Base-by-base conservation (phyloP, 1,284 basidiomycete species). In the Trichosporon faecale region DNA sequence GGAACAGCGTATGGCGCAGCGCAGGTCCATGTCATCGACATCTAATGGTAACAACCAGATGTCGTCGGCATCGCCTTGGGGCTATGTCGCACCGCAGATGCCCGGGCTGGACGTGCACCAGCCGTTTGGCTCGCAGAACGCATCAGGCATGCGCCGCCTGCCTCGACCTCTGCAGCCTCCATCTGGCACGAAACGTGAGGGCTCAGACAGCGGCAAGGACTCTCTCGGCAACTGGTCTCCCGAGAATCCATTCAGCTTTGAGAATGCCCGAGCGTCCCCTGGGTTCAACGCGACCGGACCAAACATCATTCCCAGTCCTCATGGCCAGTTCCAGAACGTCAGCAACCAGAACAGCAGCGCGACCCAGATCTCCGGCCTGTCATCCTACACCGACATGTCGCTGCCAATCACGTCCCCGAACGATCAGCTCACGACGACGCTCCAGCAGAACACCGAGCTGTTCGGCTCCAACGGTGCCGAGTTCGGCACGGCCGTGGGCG, bases 51-150 rank as follows among this genome's bases (percentile, higher is more conserved):
- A 64, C 65, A 64, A 40, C 35, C 66, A 70, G n/a, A 64, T 55
- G 14, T 64, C 71, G 40, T 69, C 72, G 57, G 60, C 67, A 18
- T 77, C 74, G 57, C 81, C 83, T 1, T 84, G 83, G 83, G 81
- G 78, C 2, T 84, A 83, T 67, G 77, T 81, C 11, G 81, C 82
- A 3, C 83, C 83, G 9, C 76, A 76, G 49, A 83, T 84, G 79
- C 79, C 81, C 7, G 81, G 81, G 1, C 67, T 84, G 61, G 82
- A 84, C 68, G 82, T 84, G 1, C 80, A 82, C 63, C 82, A 83
- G 71, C 83, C 83, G 2, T 84, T 84, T 66, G 79, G 78, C 1
- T 23, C 46, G 2, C 57, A 64, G 46, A 49, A 52, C 27, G 49
- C 52, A n/a, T 23, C 27, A 21, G 52, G 63, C 31, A 29, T 37